These are phyloP conservation scores for Kluyveromyces sp. DNA, from an alignment of 1,139 yeast genomes.

Conservation along the genomic window DNA sequence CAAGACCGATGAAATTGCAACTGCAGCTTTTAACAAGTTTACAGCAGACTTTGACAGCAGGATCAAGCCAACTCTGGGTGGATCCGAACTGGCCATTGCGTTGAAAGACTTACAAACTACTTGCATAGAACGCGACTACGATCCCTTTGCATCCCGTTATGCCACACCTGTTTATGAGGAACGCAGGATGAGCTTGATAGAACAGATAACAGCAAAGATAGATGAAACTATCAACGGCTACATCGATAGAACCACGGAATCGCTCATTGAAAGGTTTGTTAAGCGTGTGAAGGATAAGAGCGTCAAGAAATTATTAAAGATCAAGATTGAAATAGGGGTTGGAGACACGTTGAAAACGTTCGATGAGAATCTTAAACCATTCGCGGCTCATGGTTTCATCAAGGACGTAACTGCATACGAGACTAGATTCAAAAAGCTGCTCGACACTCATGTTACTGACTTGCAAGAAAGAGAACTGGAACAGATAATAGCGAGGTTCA, in stretches of 20 bases:
- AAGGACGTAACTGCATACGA: constrained; percentile 13
- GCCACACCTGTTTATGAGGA: constrained; percentile 56
- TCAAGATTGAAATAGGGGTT: constrained; percentile 20
- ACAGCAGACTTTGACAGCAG: constrained; percentile 16
- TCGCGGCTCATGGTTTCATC: constrained; percentile 14
- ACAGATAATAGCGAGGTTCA: constrained; percentile 16
- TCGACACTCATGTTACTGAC: constrained; percentile 14
- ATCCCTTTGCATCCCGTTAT: constrained; percentile 67
- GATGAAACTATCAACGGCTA: constrained; percentile 25
- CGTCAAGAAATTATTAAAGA: constrained; percentile 17
- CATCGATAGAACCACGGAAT: constrained; percentile 11
- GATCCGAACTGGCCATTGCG: constrained; percentile 37
- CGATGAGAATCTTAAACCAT: constrained; percentile 11
- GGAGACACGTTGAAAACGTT: constrained; percentile 10
- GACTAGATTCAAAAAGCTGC: constrained; percentile 9
- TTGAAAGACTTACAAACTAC: constrained; percentile 39
- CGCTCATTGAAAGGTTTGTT: constrained; percentile 13
- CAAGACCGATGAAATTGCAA: constrained; percentile 81
- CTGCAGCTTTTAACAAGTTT: constrained; percentile 29
- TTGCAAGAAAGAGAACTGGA: constrained; percentile 23
- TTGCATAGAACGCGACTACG: constrained; percentile 47
- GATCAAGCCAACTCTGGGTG: constrained; percentile 19
- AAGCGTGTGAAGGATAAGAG: constrained; percentile 13
- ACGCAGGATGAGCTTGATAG: constrained; percentile 44
- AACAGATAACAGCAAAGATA: constrained; percentile 42